Base-by-base conservation (phyloP, 306 rosid species). In the Fragaria vesca region DNA sequence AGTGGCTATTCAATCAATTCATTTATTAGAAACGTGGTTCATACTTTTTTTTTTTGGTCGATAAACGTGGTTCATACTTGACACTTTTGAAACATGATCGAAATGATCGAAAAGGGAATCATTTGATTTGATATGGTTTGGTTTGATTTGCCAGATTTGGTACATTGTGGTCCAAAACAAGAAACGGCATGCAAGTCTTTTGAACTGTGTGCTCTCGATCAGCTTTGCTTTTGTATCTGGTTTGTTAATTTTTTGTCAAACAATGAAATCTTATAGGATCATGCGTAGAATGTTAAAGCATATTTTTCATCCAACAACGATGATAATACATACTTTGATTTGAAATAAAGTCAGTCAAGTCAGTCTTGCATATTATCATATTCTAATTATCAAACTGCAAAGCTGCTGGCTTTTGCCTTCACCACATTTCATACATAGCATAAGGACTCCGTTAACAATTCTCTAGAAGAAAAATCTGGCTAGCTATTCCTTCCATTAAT, bases 231-330 rank as follows among this genome's bases (percentile, higher is more conserved):
- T 65, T 36, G 3, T 17, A 21, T 20, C 28, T 66, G 71, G 28
- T 30, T 50, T 32, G 62, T 71, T 34, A 18, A 8, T 43, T 43
- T 42, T 50, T 76, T 79, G 75, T 82, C 87, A 78, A 85, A 75
- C 72, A 63, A 76, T 26, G 66, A 79, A 79, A 82, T 90, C 87
- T 87, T 87, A 11, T 46, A 75, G 78, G 82, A 83, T 86, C 86
- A 79, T 83, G 87, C 85, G 84, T 80, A 88, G 73, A 52, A 28
- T 75, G 75, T 79, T 76, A 82, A 80, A 78, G 82, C 73, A 78
- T 20, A 80, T 58, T 10, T 68, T 75, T 61, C 79, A 79, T 80
- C 81, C 36, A 17, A 36, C 17, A 50, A 36, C 77, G 65, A 36
- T 50, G 74, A 75, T n/a, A 16, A 28, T 43, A 58, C 8, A 8